Evolutionary conservation across 495 filamentous ascomycete species (phyloP), one percentile per base, ranked within the genome.

Genomic region (Mytilinidion resinicola): DNA sequence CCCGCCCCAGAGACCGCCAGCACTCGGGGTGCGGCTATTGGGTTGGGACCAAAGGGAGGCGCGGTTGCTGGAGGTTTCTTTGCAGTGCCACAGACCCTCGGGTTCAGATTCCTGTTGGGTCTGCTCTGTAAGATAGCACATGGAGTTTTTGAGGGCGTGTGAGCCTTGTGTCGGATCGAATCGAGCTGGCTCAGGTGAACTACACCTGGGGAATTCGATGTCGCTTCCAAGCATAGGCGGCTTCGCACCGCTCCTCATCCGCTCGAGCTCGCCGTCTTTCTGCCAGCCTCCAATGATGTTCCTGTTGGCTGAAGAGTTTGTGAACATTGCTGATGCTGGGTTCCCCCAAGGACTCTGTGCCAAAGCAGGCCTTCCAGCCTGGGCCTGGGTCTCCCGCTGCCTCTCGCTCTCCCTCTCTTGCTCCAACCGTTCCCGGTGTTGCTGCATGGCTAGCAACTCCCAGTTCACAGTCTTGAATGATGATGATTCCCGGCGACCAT

Each of bases 181-280:
- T 55, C 87, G 78, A 30, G 90, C 92, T n/a, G 79, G 80, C 62
- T 88, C 83, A 0, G 91, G 91, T 10, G 90, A 93, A 0, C 77
- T 73, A 67, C 88, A 93, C 61, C 80, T 80, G 4, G 88, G 86
- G 64, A 96, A 89, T 19, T 77, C 74, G 51, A 96, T 77, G 54
- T 92, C 86, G 21, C 72, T 61, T 42, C 91, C 91, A 7, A 95
- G 81, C 89, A 96, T 92, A 2, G 91, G 91, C 15, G 91, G 91
- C 58, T 76, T 82, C 6, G 77, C 77, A 10, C 74, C 76, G 43
- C 73, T 73, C 11, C 72, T 83, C 79, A 78, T 81, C 56, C 67
- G 70, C 51, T 70, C 70, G 41, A 77, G 65, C 68, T 78, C 64
- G 57, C 67, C 64, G 68, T 78, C 74, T 67, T 69, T 77, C 59